Evolutionary conservation across 306 rosid species (phyloP).

Genomic region (Oemleria cerasiformis): DNA sequence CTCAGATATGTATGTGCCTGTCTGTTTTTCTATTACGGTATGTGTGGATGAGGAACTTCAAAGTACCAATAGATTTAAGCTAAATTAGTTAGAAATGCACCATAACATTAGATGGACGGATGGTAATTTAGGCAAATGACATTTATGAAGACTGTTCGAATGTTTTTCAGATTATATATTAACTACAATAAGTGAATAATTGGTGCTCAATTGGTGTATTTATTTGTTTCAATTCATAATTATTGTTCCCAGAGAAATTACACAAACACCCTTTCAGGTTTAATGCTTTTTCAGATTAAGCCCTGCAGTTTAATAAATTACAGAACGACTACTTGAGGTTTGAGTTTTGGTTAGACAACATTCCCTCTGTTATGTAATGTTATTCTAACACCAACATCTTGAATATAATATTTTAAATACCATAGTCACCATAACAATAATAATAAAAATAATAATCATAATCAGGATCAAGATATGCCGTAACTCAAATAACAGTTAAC

Average conservation of each 20-base stretch:
- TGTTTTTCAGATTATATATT: neutral
- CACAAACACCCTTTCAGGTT: neutral
- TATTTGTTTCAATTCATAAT: no score
- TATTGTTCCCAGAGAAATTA: no score
- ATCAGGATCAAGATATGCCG: no score
- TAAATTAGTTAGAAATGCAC: no score
- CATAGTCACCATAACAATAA: no score
- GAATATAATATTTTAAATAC: neutral
- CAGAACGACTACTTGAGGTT: neutral
- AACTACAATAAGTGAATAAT: neutral
- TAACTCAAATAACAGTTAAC: no score
- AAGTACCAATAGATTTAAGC: no score
- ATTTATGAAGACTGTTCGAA: neutral
- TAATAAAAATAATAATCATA: no score
- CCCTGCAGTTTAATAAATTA: neutral
- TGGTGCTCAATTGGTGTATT: no score
- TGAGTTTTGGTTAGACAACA: neutral
- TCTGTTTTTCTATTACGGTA: neutral
- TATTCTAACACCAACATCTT: neutral
- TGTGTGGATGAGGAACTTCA: no score
- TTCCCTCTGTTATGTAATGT: neutral
- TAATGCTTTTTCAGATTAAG: neutral
- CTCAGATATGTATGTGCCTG: neutral
- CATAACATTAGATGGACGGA: no score
- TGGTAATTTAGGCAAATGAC: neutral